Conservation (phyloP, 345 rosid species). For the Ceriops decandra region DNA sequence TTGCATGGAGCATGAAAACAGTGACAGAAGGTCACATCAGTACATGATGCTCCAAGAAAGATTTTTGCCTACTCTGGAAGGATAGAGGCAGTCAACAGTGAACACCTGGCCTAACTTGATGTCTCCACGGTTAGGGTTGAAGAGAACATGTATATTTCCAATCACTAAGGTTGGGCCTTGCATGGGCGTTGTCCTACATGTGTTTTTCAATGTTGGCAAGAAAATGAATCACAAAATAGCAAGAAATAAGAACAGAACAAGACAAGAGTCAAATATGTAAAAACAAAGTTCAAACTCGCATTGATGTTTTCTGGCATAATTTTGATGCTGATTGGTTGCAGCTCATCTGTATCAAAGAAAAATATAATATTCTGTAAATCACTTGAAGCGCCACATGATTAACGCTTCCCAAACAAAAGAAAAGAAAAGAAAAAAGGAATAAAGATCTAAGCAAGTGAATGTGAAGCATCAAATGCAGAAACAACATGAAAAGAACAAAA, state of each 20-base stretch:
- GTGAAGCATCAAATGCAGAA: too few species aligned
- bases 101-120: constrained; percentile 89
- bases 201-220: not conserved
- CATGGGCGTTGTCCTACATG: constrained; percentile 32
- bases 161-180: constrained; percentile 51
- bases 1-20: not conserved
- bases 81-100: constrained; percentile 17
- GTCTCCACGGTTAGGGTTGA: constrained; percentile 89
- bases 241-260: not conserved
- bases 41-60: not conserved
- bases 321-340: constrained; percentile 3
- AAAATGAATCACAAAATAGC: not conserved
- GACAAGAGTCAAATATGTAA: not conserved
- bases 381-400: too few species aligned
- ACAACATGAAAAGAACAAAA: too few species aligned
- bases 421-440: too few species aligned
- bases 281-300: constrained; percentile 11
- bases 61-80: constrained; percentile 1
- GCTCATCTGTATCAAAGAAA: constrained; percentile 17
- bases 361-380: too few species aligned
- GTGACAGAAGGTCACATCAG: not conserved
- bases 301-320: not conserved
- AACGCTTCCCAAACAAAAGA: too few species aligned
- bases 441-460: too few species aligned
- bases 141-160: constrained; percentile 79